phyloP scores from a whole-genome alignment of 345 rosid species.

The Pistacia integerrima region DNA sequence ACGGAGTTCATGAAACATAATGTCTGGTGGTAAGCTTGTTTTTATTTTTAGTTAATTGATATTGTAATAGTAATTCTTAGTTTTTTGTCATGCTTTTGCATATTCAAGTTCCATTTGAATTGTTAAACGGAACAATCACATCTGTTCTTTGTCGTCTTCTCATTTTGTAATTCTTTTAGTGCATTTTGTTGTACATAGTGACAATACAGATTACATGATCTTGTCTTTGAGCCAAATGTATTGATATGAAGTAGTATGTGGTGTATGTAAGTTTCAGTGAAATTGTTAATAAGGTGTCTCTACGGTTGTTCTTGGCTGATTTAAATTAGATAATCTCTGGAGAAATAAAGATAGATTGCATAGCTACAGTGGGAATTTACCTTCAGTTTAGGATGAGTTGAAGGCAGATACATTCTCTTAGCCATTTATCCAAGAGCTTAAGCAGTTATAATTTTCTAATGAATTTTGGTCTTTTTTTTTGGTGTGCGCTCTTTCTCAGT shows the following conservation, averaged over 20 bases:
- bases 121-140: conserved; percentile 16
- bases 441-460: neutral
- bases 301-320: neutral
- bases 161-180: conserved; percentile 31
- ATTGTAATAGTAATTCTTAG: conserved; percentile 16
- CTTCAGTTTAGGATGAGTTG: neutral
- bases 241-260: conserved; percentile 21
- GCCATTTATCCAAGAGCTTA: neutral
- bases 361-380: neutral
- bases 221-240: conserved; percentile 25
- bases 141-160: neutral
- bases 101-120: conserved; percentile 21
- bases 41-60: neutral
- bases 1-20: conserved; percentile 44
- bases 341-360: neutral
- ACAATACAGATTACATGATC: conserved; percentile 26
- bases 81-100: conserved; percentile 18
- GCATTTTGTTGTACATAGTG: conserved; percentile 42
- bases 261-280: conserved; percentile 23
- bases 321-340: neutral
- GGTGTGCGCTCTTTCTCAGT: neutral
- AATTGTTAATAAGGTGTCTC: conserved; percentile 9
- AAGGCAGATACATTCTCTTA: neutral
- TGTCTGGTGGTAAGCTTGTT: conserved; percentile 33
- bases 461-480: neutral